phyloP scores from a whole-genome alignment of 2,329 filamentous ascomycete genomes.

The Trichoderma hamatum region DNA sequence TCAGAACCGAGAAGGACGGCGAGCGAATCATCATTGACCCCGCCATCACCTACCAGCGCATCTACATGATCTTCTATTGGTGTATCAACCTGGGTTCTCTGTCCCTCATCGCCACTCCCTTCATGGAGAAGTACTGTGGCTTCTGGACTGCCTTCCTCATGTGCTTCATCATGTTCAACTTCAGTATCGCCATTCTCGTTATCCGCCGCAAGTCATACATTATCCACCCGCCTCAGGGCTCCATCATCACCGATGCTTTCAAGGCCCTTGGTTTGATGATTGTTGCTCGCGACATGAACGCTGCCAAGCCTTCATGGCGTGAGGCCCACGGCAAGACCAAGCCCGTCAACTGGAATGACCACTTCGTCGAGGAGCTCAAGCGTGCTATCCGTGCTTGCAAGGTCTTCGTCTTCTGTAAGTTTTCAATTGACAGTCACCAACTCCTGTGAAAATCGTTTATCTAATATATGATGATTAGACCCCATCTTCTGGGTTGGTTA shows the following conservation, averaged over 20 bases:
- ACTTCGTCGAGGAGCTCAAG: slow-evolving; percentile 73
- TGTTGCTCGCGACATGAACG: slow-evolving; percentile 52
- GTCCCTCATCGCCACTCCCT: slow-evolving; percentile 66
- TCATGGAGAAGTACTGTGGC: slow-evolving; percentile 67
- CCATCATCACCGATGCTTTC: slow-evolving; percentile 68
- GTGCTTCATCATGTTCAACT: slow-evolving; percentile 63
- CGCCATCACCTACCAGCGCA: slow-evolving; percentile 65
- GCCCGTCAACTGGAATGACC: slow-evolving; percentile 64
- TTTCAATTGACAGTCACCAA: background rate
- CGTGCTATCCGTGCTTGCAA: slow-evolving; percentile 68
- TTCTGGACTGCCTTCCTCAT: slow-evolving; percentile 68
- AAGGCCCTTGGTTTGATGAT: slow-evolving; percentile 48
- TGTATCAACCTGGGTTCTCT: slow-evolving; percentile 76
- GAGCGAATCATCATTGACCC: slow-evolving; percentile 69
- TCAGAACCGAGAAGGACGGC: slow-evolving; percentile 52
- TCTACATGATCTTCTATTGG: slow-evolving; percentile 76
- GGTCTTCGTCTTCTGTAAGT: slow-evolving; percentile 63
- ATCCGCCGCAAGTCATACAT: slow-evolving; percentile 51
- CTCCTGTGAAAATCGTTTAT: background rate
- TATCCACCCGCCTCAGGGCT: slow-evolving; percentile 61
- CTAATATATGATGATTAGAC: slow-evolving; percentile 36
- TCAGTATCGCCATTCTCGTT: slow-evolving; percentile 59
- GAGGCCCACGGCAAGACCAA: slow-evolving; percentile 50
- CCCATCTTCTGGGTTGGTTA: slow-evolving; percentile 71
- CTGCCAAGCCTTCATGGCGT: slow-evolving; percentile 68